Conservation (phyloP, 371 early-diverging fungal genomes). For the Chytridium lagenaria region DNA sequence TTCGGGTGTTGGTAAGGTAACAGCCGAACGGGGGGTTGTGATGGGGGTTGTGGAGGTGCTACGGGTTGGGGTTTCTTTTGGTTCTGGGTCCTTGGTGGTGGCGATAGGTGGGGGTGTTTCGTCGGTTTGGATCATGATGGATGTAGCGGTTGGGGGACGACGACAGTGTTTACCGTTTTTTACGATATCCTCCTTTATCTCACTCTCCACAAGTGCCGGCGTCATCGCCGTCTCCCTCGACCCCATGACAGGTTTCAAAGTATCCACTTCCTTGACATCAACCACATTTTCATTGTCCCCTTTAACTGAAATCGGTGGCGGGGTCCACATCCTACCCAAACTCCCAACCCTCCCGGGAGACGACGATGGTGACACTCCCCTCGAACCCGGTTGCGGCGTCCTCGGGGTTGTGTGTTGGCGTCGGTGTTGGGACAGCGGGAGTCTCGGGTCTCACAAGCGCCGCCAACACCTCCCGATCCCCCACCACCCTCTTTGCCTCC, state of each 20-base stretch:
- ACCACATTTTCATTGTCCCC: too few species aligned
- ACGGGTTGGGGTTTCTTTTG: neutral
- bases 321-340: too few species aligned
- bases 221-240: too few species aligned
- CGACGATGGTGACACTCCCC: neutral
- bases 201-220: neutral
- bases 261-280: too few species aligned
- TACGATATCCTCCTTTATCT: neutral
- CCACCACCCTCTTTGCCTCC: neutral
- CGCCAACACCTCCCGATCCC: neutral
- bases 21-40: neutral
- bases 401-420: neutral
- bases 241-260: too few species aligned
- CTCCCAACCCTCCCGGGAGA: too few species aligned
- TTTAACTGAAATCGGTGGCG: too few species aligned
- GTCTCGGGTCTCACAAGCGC: conserved; percentile 4
- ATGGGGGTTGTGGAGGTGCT: neutral
- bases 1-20: neutral
- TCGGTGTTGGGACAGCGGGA: neutral
- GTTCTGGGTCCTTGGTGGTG: neutral
- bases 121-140: neutral
- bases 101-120: neutral
- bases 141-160: neutral
- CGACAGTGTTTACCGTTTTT: neutral
- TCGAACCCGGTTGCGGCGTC: neutral